Percentiles rank a stretch among this genome's conserved stretches.
These are phyloP conservation scores for Wickerhamiella allomyrinae DNA, from an alignment of 805 yeast species.

Conservation along the genomic window DNA sequence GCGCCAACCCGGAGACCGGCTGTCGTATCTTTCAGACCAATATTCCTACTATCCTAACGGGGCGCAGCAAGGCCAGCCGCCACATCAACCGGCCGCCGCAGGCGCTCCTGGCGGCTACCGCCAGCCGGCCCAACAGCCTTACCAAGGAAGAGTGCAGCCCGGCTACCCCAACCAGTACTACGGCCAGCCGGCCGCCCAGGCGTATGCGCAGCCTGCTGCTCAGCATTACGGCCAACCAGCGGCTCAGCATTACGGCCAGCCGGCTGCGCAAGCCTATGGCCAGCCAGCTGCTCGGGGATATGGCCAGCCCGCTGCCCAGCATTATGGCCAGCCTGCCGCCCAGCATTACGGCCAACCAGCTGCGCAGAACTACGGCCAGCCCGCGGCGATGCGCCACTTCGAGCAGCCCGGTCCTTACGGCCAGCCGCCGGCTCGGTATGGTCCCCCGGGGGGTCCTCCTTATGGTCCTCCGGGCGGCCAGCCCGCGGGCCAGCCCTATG, in stretches of 20 bases:
- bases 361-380: neutral
- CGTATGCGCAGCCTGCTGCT: constrained; percentile 6
- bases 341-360: constrained; percentile 3
- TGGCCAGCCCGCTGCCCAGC: constrained; percentile 6
- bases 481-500: constrained; percentile 2
- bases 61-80: neutral
- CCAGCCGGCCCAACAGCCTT: neutral
- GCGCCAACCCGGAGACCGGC: constrained; percentile 10
- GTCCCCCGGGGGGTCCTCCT: neutral
- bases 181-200: constrained; percentile 6
- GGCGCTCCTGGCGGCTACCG: neutral
- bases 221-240: constrained; percentile 6
- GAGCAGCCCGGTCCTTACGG: neutral
- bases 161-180: neutral
- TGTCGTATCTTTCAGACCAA: constrained; percentile 6
- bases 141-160: neutral
- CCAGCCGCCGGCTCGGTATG: constrained; percentile 1
- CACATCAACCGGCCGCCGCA: neutral
- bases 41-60: constrained; percentile 6
- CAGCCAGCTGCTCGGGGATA: constrained; percentile 8
- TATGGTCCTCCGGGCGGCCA: neutral
- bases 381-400: constrained; percentile 4
- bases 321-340: constrained; percentile 5
- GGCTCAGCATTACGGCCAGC: constrained; percentile 4
- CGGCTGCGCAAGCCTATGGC: constrained; percentile 2